phyloP scores from a whole-genome alignment of 805 yeast genomes.

The Cyberlindnera xylosilytica region DNA sequence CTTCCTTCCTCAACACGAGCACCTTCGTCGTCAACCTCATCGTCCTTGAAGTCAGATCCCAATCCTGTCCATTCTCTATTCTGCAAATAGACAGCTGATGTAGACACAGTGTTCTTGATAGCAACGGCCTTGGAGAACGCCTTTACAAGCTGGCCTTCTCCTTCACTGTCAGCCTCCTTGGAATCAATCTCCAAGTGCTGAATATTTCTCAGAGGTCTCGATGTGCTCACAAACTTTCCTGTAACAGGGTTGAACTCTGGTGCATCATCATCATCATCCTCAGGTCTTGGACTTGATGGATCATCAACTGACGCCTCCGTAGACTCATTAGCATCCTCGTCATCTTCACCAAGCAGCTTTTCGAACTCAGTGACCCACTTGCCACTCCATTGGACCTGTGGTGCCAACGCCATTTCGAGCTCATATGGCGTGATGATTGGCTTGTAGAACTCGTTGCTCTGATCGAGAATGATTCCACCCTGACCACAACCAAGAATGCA shows the following conservation, averaged over 20 bases:
- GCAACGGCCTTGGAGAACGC: slow-evolving; percentile 57
- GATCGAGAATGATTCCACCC: slow-evolving; percentile 85
- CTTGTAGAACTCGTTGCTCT: slow-evolving; percentile 73
- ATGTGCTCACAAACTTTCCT: slow-evolving; percentile 64
- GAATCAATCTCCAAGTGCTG: slow-evolving; percentile 62
- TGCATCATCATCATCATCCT: slow-evolving; percentile 38
- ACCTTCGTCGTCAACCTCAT: slow-evolving; percentile 50
- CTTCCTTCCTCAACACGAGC: slow-evolving; percentile 81
- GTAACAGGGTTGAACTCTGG: slow-evolving; percentile 91
- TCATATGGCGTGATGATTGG: slow-evolving; percentile 96
- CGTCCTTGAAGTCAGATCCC: slow-evolving; percentile 70
- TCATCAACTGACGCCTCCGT: slow-evolving; percentile 8
- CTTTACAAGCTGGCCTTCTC: slow-evolving; percentile 40
- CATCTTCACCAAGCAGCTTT: slow-evolving; percentile 38
- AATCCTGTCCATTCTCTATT: slow-evolving; percentile 82
- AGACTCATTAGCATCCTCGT: slow-evolving; percentile 27
- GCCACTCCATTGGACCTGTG: slow-evolving; percentile 86
- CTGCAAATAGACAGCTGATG: slow-evolving; percentile 79
- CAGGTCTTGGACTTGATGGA: slow-evolving; percentile 30
- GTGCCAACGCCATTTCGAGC: slow-evolving; percentile 71
- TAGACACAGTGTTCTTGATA: slow-evolving; percentile 77
- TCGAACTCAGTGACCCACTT: slow-evolving; percentile 86
- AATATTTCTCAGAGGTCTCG: slow-evolving; percentile 71
- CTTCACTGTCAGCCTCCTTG: slow-evolving; percentile 16
- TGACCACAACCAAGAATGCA: slow-evolving; percentile 92